Percentiles rank a stretch among this genome's conserved stretches.
Evolutionary conservation across 1,284 basidiomycete genomes (phyloP).

Genomic region (Fomitiporia mediterranea): DNA sequence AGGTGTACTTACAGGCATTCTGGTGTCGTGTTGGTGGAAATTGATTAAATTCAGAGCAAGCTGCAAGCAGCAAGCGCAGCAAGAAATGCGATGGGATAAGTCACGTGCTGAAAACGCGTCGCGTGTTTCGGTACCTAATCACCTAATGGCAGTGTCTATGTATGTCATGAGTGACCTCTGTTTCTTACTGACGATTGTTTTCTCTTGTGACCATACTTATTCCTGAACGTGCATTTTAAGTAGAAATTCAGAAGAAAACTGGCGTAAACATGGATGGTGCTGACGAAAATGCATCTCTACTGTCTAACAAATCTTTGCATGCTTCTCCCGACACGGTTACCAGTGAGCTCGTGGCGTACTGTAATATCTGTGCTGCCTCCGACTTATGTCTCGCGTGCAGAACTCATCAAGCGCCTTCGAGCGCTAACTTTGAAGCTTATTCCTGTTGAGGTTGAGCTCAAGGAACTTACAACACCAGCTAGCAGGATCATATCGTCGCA

Average conservation of each 20-base stretch:
- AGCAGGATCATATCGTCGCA: conserved; percentile 68
- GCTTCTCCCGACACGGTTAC: conserved; percentile 68
- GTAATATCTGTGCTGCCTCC: too few relatives aligned
- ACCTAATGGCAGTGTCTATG: neutral
- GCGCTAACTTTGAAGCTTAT: conserved; percentile 74
- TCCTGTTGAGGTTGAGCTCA: conserved; percentile 72
- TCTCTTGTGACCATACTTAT: neutral
- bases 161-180: neutral
- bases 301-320: conserved; percentile 43
- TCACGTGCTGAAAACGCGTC: neutral
- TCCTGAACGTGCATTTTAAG: too few relatives aligned
- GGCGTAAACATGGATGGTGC: conserved; percentile 9
- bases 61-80: neutral
- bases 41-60: neutral
- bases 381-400: conserved; percentile 33
- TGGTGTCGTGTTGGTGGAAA: neutral
- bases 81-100: neutral
- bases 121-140: neutral
- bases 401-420: conserved; percentile 76
- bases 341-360: conserved; percentile 40
- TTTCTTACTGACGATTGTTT: neutral
- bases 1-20: conserved; percentile 52
- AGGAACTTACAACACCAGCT: conserved; percentile 56
- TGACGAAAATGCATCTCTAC: conserved; percentile 44
- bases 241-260: too few relatives aligned